phyloP scores from a whole-genome alignment of 2,329 filamentous ascomycete genomes.

The Aspergillus oerlinghausenensis region DNA sequence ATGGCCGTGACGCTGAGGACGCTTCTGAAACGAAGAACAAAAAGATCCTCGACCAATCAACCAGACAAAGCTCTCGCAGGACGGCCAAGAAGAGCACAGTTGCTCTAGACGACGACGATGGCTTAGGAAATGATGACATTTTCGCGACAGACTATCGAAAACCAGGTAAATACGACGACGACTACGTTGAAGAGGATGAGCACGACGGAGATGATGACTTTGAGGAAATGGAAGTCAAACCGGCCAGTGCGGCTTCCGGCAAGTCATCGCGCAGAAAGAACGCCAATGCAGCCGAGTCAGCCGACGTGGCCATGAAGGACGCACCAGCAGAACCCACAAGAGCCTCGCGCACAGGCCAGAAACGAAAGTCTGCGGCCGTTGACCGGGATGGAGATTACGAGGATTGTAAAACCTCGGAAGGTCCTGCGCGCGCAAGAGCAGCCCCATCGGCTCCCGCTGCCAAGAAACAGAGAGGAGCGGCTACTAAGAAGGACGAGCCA shows the following conservation, averaged over 20 bases:
- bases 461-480: conserved; percentile 51
- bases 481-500: conserved; percentile 61
- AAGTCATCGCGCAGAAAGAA: conserved; percentile 35
- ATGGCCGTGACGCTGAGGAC: conserved; percentile 4
- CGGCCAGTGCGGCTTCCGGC: conserved; percentile 52
- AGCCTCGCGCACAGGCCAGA: conserved; percentile 37
- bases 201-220: conserved; percentile 53
- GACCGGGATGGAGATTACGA: conserved; percentile 53
- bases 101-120: conserved; percentile 59
- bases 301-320: conserved; percentile 53
- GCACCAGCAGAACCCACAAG: conserved; percentile 44
- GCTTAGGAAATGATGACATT: conserved; percentile 70
- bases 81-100: conserved; percentile 31
- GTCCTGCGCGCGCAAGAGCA: conserved; percentile 31
- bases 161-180: conserved; percentile 58
- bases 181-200: conserved; percentile 65
- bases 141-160: conserved; percentile 69
- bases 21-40: conserved; percentile 36
- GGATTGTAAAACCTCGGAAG: conserved; percentile 58
- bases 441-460: conserved; percentile 25
- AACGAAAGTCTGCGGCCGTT: conserved; percentile 55
- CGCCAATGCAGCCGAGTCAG: conserved; percentile 27
- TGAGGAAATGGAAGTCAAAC: conserved; percentile 59
- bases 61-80: conserved; percentile 12
- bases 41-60: conserved; percentile 43